Evolutionary conservation across 2,329 filamentous ascomycete genomes (phyloP), one percentile per base, ranked within the genome.

Genomic region (Metarhizium brunneum): DNA sequence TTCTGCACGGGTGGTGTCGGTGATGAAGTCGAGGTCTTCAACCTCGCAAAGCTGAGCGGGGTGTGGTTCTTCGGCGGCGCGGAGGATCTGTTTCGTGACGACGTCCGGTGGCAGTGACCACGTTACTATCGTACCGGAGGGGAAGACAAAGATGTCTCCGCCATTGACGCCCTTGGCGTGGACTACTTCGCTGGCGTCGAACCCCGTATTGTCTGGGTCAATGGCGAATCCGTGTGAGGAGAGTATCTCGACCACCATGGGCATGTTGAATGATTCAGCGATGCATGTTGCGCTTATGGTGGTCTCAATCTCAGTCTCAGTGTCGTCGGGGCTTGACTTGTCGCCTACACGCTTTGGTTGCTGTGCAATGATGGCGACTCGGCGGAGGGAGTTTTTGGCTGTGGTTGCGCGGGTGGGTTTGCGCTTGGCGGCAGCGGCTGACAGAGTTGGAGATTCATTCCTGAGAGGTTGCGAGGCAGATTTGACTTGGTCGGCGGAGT

Each of bases 121-220:
- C 29, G 90, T 87, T 6, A 97, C 94, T 7, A 97, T 81, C 13
- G 92, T 95, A 11, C 94, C 94, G 0, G 92, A 96, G 8, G 92
- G 91, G 62, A 99, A 99, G 56, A 99, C 86, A 67, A 97, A 97
- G 52, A 97, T 84, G 71, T 99, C 94, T 38, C 91, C 92, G 56
- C 83, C 78, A 66, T 83, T 80, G 57, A 79, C 75, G 8, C 77
- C 77, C 53, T 81, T 74, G 6, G 82, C 83, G 64, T 86, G 83
- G 51, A 86, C 79, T 6, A 86, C 82, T 64, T 85, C 82, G 60
- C 76, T 75, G 50, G 77, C 73, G 61, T 85, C 81, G 62, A 86
- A 85, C 14, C 76, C 80, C 13, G 79, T 83, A 51, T 71, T 73
- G 62, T 86, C 81, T 2, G 83, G 83, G 63, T 86, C 82, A 54